Evolutionary conservation across 139 green algal genomes (phyloP).

Genomic region (Chlorella sp.): DNA sequence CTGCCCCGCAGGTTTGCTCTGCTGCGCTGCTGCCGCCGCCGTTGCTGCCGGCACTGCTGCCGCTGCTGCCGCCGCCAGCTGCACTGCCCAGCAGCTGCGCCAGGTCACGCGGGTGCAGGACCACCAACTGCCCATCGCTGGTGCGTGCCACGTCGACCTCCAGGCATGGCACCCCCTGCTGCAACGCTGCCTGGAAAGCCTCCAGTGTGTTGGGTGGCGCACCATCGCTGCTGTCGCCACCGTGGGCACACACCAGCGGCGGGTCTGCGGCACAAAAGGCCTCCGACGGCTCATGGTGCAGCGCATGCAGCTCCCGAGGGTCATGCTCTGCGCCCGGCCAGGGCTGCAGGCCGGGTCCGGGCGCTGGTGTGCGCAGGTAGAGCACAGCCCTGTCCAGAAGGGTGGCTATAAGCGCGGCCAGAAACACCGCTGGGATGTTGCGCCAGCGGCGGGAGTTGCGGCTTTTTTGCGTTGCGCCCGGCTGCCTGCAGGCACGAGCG

Average conservation of each 20-base stretch:
- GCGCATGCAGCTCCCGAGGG: no score
- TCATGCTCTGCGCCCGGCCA: no score
- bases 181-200: conserved; percentile 56
- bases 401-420: no score
- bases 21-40: background rate
- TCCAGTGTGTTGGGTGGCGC: conserved; percentile 57
- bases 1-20: no score
- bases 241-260: conserved; percentile 68
- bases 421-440: no score
- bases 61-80: background rate
- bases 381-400: no score
- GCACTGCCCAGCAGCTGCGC: conserved; percentile 34
- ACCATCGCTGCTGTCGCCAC: conserved; percentile 50
- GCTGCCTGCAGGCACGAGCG: no score
- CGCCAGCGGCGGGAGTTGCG: no score
- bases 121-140: conserved; percentile 57
- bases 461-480: no score
- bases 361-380: no score
- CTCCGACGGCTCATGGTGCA: no score
- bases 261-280: conserved; percentile 6
- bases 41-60: background rate
- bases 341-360: no score
- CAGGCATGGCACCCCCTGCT: conserved; percentile 55
- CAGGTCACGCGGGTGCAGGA: conserved; percentile 70
- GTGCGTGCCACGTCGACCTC: conserved; percentile 64